Base-by-base conservation (phyloP, 768 basidiomycete species). In the Megacollybia marginata region DNA sequence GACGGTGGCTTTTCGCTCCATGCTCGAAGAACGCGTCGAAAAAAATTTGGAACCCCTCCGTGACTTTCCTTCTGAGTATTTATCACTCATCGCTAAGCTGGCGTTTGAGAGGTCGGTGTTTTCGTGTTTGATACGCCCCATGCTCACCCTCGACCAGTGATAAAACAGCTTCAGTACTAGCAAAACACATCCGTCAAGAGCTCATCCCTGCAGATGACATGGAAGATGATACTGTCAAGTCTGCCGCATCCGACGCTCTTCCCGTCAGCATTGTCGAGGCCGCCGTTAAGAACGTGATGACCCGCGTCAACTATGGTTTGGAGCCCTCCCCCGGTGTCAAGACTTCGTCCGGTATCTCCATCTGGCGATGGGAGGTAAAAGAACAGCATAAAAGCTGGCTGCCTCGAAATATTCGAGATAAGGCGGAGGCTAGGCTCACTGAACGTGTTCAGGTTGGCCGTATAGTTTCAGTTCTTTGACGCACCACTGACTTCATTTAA, bases 321-420 rank as follows among this genome's bases (percentile, higher is more conserved):
- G 81, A 88, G 47, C 65, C 68, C 2, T 58, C 67, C 15, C 58
- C 66, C 9, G 77, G 76, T 33, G 68, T 69, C 47, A 87, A 76
- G 60, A 58, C 70, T 18, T 82, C 85, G 12, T 78, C 83, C 7
- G 68, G 77, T n/a, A 65, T 88, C 33, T 83, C 78, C 53, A 69
- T 86, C 18, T 94, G 89, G 90, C 72, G 88, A 47, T 95, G 92
- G 92, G 92, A 95, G 62, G 82, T 88, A 10, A 80, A 78, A 57
- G 73, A 78, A 2, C 56, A 72, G 16, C 70, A 75, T 54, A 67
- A 69, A 51, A 72, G 78, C 49, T 85, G 83, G 78, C 62, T 92
- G 32, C 86, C 88, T 0, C 82, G 79, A 60, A 80, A 76, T 58
- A 73, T 74, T 11, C 69, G 70, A 54, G 82, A 85, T 54, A 88